Conservation (phyloP, 345 rosid species). For the Eucalyptus melliodora region DNA sequence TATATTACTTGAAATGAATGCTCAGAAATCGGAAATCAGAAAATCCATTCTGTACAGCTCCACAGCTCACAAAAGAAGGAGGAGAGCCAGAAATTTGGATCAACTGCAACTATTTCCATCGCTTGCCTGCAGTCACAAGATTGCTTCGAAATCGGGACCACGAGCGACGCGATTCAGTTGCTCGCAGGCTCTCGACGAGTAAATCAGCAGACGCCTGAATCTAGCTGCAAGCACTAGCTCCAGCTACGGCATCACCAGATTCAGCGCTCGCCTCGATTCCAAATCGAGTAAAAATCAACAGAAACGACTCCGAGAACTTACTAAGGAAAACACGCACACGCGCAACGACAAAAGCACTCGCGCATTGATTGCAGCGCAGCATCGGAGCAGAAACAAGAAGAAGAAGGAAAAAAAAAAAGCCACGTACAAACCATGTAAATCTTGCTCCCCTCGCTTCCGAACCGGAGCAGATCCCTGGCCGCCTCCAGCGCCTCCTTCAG, state of each 20-base stretch:
- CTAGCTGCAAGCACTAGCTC: not conserved
- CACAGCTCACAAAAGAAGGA: not conserved
- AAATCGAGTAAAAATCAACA: not conserved
- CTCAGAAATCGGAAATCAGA: not conserved
- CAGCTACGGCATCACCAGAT: not conserved
- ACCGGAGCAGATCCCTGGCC: slow-evolving; percentile 58
- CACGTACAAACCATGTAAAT: slow-evolving; percentile 68
- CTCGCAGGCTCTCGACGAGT: not conserved
- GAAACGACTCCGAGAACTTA: not conserved
- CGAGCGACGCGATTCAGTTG: not conserved
- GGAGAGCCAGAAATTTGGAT: not conserved
- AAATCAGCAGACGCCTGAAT: not conserved
- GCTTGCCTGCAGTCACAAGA: not conserved
- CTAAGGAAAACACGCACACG: not conserved
- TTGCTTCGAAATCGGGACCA: not conserved
- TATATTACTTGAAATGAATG: not conserved
- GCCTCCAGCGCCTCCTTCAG: slow-evolving; percentile 41
- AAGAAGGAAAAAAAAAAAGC: not conserved
- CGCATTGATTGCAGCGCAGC: not conserved
- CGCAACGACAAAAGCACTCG: not conserved
- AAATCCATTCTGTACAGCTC: not conserved
- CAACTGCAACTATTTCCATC: not conserved
- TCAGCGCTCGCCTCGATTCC: not conserved
- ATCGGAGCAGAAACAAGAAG: not conserved
- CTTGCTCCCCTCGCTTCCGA: slow-evolving; percentile 86